These are phyloP conservation scores for Hericium rajendrae DNA, from an alignment of 768 basidiomycete species.

Conservation along the genomic window DNA sequence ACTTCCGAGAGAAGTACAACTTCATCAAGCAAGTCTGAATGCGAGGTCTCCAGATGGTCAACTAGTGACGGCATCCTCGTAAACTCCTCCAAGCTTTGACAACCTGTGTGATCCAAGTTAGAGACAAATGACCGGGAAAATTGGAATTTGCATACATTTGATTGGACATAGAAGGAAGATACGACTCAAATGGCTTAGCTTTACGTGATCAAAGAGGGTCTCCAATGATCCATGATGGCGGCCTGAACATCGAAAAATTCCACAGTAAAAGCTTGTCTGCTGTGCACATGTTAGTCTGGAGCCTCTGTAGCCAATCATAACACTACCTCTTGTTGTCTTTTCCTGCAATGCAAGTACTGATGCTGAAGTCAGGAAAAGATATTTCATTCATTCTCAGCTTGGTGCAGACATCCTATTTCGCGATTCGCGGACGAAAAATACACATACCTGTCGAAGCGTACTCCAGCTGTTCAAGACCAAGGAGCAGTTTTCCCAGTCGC, in stretches of 20 bases:
- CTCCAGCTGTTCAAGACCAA: constrained; percentile 3
- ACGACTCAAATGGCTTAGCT: not conserved
- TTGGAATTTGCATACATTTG: not conserved
- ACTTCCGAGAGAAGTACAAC: not conserved
- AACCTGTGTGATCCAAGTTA: not conserved
- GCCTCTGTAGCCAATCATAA: not conserved
- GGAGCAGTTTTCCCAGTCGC: constrained; percentile 3
- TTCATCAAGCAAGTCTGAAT: not conserved
- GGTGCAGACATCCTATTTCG: not conserved
- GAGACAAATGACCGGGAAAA: not conserved
- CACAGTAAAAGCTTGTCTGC: not conserved
- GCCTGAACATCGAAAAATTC: not conserved
- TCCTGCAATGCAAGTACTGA: not conserved
- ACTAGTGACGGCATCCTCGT: not conserved
- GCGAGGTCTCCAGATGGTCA: not conserved
- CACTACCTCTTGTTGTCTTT: not conserved
- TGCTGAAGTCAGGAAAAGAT: not conserved
- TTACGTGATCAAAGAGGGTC: not conserved
- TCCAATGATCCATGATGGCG: not conserved
- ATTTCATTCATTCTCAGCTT: not conserved
- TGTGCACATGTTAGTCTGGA: not conserved
- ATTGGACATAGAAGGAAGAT: not conserved
- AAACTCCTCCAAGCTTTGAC: not conserved
- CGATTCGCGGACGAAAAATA: not conserved
- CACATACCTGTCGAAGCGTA: constrained; percentile 5